Base-by-base conservation (phyloP, 179 eudicot genomes). In the Heliamphora pulchella region DNA sequence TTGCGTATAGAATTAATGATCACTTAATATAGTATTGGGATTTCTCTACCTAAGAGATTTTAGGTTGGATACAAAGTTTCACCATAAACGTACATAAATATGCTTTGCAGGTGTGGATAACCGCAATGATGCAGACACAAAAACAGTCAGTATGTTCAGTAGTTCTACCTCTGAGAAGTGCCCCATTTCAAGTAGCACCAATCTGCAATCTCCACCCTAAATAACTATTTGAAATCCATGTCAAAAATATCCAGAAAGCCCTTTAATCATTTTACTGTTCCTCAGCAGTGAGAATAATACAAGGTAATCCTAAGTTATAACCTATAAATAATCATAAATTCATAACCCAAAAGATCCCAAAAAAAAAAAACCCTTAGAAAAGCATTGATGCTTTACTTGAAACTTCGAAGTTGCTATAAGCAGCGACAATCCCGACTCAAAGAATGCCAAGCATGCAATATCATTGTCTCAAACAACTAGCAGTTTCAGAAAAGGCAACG, bases 401-500 rank as follows among this genome's bases (percentile, higher is more conserved):
- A 47, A 63, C 14, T 71, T 71, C 57, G 5, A 62, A 76, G 71
- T 76, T 76, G 71, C 71, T 18, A 63, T 67, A 72, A 72, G 15
- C 43, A 72, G 57, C 8, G 57, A 50, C 18, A 8, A 50, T 18
- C 57, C 15, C 17, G 46, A 43, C 46, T 47, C 51, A 2, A 71
- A 8, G 41, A 48, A 15, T 5, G 73, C 51, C 0, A 48, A 48
- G 57, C 41, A 8, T 18, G 75, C 8, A 50, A 48, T 18, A 10
- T 8, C 50, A 18, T 10, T 10, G 58, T 71, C 57, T 18, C 62
- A 22, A 54, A 20, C 43, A 51, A 51, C 6, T 72, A 51, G 43
- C 75, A 50, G 58, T 54, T 51, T 72, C 44, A 51, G 61, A 51
- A 72, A 51, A 8, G 7, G 74, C 17, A 22, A 47, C 39, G 8